These are phyloP conservation scores for Arxiozyma slooffiae DNA, from an alignment of 1,139 yeast species.

Conservation along the genomic window DNA sequence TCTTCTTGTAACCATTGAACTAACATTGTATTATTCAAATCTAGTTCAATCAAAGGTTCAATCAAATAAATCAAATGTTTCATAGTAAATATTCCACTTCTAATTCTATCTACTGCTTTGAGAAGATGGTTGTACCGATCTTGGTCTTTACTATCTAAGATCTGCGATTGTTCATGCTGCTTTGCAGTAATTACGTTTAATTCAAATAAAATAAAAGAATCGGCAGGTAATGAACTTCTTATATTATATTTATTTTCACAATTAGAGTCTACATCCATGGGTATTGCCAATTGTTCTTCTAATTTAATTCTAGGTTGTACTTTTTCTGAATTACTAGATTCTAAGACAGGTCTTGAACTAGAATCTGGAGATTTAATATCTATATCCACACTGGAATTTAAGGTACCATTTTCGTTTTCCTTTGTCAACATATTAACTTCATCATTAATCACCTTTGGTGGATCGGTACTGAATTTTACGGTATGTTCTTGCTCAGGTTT, in stretches of 20 bases:
- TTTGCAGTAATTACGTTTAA: conserved; percentile 3
- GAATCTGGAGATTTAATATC: not conserved
- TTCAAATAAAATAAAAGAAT: conserved; percentile 16
- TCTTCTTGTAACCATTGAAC: conserved; percentile 18
- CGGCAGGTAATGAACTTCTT: conserved; percentile 5
- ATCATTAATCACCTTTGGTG: conserved; percentile 17
- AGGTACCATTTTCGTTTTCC: not conserved
- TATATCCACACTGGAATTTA: not conserved
- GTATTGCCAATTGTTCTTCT: conserved; percentile 1
- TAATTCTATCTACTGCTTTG: conserved; percentile 18
- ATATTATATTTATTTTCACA: not conserved
- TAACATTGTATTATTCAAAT: conserved; percentile 8
- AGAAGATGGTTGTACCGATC: conserved; percentile 12
- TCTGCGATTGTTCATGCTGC: conserved; percentile 1
- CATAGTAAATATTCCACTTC: conserved; percentile 22
- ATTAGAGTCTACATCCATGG: not conserved
- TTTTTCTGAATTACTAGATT: not conserved
- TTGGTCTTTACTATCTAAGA: not conserved
- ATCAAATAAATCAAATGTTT: conserved; percentile 22
- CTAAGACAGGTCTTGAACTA: not conserved
- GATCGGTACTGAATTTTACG: conserved; percentile 22
- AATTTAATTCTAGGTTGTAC: not conserved
- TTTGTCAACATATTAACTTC: not conserved
- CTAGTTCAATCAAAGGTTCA: conserved; percentile 14
- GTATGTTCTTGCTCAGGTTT: conserved; percentile 13